These are phyloP conservation scores for Penicillium tannophilum DNA, from an alignment of 495 filamentous ascomycete genomes.

Conservation along the genomic window DNA sequence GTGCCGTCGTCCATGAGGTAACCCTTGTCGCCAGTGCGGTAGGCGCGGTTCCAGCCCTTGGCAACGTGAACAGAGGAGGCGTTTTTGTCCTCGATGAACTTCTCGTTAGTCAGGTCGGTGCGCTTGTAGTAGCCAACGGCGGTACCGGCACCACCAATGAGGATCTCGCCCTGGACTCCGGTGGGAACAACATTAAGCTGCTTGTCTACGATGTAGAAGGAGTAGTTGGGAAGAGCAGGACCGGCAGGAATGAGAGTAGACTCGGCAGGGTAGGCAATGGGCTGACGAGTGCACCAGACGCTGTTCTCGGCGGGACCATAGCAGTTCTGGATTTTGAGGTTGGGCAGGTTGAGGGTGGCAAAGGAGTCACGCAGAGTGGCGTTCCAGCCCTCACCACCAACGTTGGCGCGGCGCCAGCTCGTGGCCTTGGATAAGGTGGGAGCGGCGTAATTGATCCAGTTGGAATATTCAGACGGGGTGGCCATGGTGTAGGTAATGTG, in stretches of 20 bases:
- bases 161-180: constrained; percentile 46
- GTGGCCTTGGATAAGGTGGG: constrained; percentile 8
- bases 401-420: constrained; percentile 27
- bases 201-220: constrained; percentile 45
- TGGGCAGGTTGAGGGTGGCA: constrained; percentile 9
- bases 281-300: not conserved
- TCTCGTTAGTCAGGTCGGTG: constrained; percentile 22
- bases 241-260: not conserved
- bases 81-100: constrained; percentile 35
- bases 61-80: constrained; percentile 10
- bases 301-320: constrained; percentile 36
- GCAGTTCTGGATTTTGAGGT: constrained; percentile 25
- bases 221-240: constrained; percentile 28
- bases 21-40: constrained; percentile 46
- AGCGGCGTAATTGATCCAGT: constrained; percentile 31
- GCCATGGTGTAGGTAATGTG: constrained; percentile 37
- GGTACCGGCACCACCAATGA: constrained; percentile 43
- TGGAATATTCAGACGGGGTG: constrained; percentile 43
- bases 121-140: constrained; percentile 42
- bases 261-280: no score
- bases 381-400: constrained; percentile 29
- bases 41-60: constrained; percentile 37
- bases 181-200: constrained; percentile 35
- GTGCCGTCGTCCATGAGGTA: constrained; percentile 36
- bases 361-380: constrained; percentile 15